Base-by-base conservation (phyloP, 192 early-diverging fungal genomes). In the Coemansia sp. region DNA sequence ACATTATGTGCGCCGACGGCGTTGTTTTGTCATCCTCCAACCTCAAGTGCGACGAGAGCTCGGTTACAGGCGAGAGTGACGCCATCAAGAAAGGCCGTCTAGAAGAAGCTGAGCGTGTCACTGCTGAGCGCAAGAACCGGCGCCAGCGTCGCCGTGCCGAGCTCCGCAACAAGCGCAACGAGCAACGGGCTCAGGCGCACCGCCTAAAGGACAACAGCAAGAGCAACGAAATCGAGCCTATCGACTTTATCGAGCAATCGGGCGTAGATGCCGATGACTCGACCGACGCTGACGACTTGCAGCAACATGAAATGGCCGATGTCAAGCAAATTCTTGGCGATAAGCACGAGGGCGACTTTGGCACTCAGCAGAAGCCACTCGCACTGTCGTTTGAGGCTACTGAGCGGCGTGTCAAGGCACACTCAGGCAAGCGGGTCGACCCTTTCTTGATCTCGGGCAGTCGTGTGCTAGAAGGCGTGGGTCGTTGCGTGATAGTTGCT, bases 381-480 rank as follows among this genome's bases (percentile, higher is more conserved):
- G 48, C 57, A 27, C 25, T 36, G 21, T 15, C 51, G n/a, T 19
- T 39, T 21, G 59, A 7, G 37, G 34, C 59, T 21, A 23, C 32
- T 15, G 63, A 67, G 19, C 69, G 38, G 50, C 74, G 64, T 27
- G 37, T 39, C 51, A 83, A 72, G 66, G 50, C 74, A 38, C 66
- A 71, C 50, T 66, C 72, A 10, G 57, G 70, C 59, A 79, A 84
- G 60, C 76, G 67, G 19, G 74, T 65, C 15, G 87, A 88, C 53
- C 94, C 95, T 5, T 98, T 98, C 72, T 80, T 99, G 36, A 86
- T 99, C 14, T 95, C 93, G 50, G 98, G 98, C 27, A 94, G 92
- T 69, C 95, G 95, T 64, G 89, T 98, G 0, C 74, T 93, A 12
- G 94, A 94, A 63, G 98, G 96, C 51, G 89, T 94, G 6, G 95